Percentiles rank a stretch among this genome's conserved stretches.
Evolutionary conservation across 345 rosid species (phyloP).

Genomic region (Citrus medica): DNA sequence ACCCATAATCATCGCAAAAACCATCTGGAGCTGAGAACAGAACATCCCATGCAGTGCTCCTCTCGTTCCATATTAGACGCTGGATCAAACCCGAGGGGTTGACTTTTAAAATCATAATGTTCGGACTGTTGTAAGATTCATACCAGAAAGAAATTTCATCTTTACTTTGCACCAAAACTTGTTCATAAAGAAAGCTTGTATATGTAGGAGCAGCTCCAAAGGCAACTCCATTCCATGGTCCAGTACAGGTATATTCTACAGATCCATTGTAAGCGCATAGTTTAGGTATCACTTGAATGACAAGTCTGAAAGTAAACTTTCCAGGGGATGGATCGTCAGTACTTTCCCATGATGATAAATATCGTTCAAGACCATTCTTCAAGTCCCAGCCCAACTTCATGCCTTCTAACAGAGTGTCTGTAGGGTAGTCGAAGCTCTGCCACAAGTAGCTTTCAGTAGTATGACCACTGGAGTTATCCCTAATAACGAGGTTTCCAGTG

Average conservation of each 20-base stretch:
- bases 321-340: conserved; percentile 35
- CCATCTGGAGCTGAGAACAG: conserved; percentile 23
- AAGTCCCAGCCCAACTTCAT: conserved; percentile 45
- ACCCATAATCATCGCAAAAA: conserved; percentile 18
- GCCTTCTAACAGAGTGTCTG: conserved; percentile 11
- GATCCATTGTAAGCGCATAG: conserved; percentile 2
- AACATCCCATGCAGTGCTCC: not conserved
- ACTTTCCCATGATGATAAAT: conserved; percentile 32
- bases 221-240: conserved; percentile 40
- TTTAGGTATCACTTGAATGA: conserved; percentile 25
- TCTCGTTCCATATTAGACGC: conserved; percentile 15
- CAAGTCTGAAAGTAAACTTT: conserved; percentile 6
- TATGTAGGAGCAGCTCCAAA: conserved; percentile 26
- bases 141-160: conserved; percentile 18
- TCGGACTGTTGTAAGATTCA: not conserved
- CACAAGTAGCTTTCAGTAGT: conserved; percentile 14
- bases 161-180: conserved; percentile 7
- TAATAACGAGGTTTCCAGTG: conserved; percentile 44
- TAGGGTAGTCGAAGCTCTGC: conserved; percentile 45
- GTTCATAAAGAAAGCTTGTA: not conserved
- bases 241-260: conserved; percentile 10
- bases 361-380: not conserved
- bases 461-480: not conserved
- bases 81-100: not conserved
- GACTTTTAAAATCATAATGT: not conserved